A percentile compares a stretch with the other conserved stretches of the same genome.
Evolutionary conservation across 139 green algal species (phyloP).

Genomic region (Marvania coccoides): DNA sequence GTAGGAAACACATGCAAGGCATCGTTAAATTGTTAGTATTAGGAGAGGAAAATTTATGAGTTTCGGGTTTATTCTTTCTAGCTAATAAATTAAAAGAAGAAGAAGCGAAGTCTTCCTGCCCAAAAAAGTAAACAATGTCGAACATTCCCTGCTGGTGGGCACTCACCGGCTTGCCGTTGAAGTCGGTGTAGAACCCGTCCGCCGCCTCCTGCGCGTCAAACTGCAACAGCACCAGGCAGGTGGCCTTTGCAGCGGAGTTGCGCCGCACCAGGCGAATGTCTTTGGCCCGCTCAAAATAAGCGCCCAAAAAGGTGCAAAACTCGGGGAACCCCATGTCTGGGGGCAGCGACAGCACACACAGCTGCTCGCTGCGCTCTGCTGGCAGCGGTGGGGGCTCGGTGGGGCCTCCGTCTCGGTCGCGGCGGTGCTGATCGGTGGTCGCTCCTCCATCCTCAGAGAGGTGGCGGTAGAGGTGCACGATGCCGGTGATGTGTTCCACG

Average conservation of each 20-base stretch:
- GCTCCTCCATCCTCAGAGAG: too few species aligned
- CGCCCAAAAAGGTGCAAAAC: constrained; percentile 82
- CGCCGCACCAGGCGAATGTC: constrained; percentile 74
- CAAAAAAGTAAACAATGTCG: background rate
- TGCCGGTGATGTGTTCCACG: constrained; percentile 80
- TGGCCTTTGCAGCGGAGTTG: constrained; percentile 25
- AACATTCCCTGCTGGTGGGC: background rate
- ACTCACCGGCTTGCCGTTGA: constrained; percentile 68
- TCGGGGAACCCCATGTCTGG: constrained; percentile 80
- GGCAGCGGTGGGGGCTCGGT: constrained; percentile 1
- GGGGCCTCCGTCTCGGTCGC: background rate
- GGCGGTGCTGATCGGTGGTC: background rate
- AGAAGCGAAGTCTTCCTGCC: background rate
- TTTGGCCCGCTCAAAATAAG: constrained; percentile 51
- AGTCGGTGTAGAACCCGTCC: constrained; percentile 70
- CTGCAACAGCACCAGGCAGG: constrained; percentile 81
- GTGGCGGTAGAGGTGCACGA: constrained; percentile 77
- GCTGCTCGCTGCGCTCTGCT: constrained; percentile 20
- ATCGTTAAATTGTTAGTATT: too few species aligned
- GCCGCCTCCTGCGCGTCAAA: constrained; percentile 62
- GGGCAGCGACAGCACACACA: constrained; percentile 82
- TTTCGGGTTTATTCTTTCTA: too few species aligned
- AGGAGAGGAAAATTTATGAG: too few species aligned
- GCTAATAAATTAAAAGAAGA: too few species aligned
- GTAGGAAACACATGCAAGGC: background rate